Conservation (phyloP, 2,329 filamentous ascomycete species). For the Claviceps arundinis region DNA sequence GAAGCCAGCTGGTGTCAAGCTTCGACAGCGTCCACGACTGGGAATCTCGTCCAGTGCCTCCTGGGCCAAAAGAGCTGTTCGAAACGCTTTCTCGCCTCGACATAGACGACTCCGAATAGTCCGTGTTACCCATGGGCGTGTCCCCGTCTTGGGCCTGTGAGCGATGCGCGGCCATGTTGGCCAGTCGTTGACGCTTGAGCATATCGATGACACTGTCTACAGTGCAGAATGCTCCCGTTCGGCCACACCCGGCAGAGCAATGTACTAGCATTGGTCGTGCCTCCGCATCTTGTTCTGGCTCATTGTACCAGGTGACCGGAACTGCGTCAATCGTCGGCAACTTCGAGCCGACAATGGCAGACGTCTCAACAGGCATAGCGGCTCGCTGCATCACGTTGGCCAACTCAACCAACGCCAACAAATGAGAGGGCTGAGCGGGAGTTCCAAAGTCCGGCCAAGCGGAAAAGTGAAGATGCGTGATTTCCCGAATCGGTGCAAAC, state of each 20-base stretch:
- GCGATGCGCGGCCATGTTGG: slow-evolving; percentile 13
- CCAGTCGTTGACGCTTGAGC: slow-evolving; percentile 68
- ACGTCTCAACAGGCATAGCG: slow-evolving; percentile 33
- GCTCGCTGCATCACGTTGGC: slow-evolving; percentile 60
- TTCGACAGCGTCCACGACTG: slow-evolving; percentile 3
- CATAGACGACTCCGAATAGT: slow-evolving; percentile 17
- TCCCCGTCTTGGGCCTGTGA: slow-evolving; percentile 28
- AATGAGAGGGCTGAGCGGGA: slow-evolving; percentile 74
- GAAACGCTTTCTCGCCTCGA: slow-evolving; percentile 14
- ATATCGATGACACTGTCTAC: slow-evolving; percentile 94
- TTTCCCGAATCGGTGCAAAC: slow-evolving; percentile 76
- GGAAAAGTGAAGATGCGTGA: slow-evolving; percentile 88
- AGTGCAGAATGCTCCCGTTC: slow-evolving; percentile 92
- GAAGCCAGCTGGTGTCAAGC: slow-evolving; percentile 50
- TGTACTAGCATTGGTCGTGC: slow-evolving; percentile 75
- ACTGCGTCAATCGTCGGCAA: slow-evolving; percentile 15
- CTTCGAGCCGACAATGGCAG: slow-evolving; percentile 20
- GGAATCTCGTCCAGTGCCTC: slow-evolving; percentile 4
- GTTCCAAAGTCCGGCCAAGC: slow-evolving; percentile 97
- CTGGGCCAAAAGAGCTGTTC: slow-evolving; percentile 6
- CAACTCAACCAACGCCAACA: slow-evolving; percentile 81
- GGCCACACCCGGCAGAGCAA: slow-evolving; percentile 89
- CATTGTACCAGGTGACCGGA: slow-evolving; percentile 37
- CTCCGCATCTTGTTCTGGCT: slow-evolving; percentile 40
- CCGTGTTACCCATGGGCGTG: slow-evolving; percentile 27